Evolutionary conservation across 306 rosid genomes (phyloP), one percentile per base, ranked within the genome.

Genomic region (Vigna trinervia): DNA sequence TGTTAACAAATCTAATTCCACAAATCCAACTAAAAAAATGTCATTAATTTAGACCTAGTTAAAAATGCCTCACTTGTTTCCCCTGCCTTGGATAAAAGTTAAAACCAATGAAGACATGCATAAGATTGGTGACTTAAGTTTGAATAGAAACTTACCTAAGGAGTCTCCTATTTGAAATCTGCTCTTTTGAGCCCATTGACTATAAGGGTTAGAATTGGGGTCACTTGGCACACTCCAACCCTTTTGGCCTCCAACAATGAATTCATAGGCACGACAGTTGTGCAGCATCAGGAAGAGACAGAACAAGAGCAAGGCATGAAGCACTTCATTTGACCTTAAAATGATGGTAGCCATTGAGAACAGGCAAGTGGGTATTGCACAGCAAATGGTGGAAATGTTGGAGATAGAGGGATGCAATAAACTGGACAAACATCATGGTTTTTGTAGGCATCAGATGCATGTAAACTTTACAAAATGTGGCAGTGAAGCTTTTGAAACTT

Each of bases 101-200:
- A 53, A 73, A 80, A 73, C 9, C 77, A 48, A 48, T 50, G 26
- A 61, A 53, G 12, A 32, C 19, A 53, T 17, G 19, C 12, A 64
- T 3, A 15, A n/a, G 4, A 22, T 61, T 61, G 6, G 45, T 30
- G n/a, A 3, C 2, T 65, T 41, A 10, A 6, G 69, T 13, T 71
- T 48, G 46, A 71, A 41, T 26, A 78, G 47, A 36, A 58, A 80
- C 82, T 76, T 82, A 90, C 97, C 95, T 11, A 94, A 17, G 54
- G 97, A 82, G 86, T 95, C 97, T 68, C 99, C 98, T 19, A 84
- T 76, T 78, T 91, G 93, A 77, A 92, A 96, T 64, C 98, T 63
- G 77, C 71, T 86, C 13, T 74, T 84, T 73, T 86, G 88, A 13
- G 99, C 99, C 99, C 99, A 92, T 80, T 86, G 94, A 84, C 80